Conservation (phyloP, 495 filamentous ascomycete species). For the Tuber microsphaerosporum region DNA sequence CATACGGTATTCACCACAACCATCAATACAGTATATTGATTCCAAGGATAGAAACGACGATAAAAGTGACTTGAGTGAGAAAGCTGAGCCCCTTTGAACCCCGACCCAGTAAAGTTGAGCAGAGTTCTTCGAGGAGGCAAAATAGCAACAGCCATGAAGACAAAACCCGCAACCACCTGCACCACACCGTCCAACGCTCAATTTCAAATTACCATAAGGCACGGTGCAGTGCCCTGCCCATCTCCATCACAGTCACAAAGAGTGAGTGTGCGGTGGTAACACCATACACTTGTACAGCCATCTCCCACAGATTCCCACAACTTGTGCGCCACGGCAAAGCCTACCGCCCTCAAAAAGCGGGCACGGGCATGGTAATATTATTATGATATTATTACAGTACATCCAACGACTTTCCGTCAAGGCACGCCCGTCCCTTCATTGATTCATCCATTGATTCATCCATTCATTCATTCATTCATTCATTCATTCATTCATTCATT, state of each 20-base stretch:
- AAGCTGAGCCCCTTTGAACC: neutral
- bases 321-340: neutral
- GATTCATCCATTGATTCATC: neutral
- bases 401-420: constrained; percentile 1
- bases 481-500: neutral
- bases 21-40: neutral
- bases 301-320: neutral
- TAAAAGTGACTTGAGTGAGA: neutral
- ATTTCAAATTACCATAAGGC: neutral
- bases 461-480: no score
- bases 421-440: neutral
- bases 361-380: neutral
- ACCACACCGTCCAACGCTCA: neutral
- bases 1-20: neutral
- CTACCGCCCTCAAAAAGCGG: neutral
- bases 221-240: neutral
- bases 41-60: neutral
- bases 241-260: neutral
- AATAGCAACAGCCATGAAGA: neutral
- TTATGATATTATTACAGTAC: neutral
- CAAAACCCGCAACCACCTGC: no score
- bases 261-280: neutral
- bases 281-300: neutral
- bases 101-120: neutral
- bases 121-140: neutral